Base-by-base conservation (phyloP, 2,329 filamentous ascomycete species). In the Ceratocystis papillata region DNA sequence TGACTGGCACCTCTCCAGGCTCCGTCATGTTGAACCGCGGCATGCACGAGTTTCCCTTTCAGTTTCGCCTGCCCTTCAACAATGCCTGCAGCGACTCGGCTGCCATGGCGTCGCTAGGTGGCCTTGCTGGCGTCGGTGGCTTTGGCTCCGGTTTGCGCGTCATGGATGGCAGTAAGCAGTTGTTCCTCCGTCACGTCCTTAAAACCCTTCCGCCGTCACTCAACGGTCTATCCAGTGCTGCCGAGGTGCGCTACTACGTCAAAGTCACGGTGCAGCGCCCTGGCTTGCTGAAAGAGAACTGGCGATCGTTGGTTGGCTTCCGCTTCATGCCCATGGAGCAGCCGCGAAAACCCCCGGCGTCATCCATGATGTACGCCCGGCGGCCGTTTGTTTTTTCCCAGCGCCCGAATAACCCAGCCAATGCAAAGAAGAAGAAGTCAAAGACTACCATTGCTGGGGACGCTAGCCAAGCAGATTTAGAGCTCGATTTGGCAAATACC, bases 191-290 rank as follows among this genome's bases (percentile, higher is more conserved):
- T 48, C 94, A 99, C 77, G 84, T 94, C 69, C 94, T 88, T 72
- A 85, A 86, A 70, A 96, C 92, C 0, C 79, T 99, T 10, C 94
- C 94, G 4, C 94, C 94, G 0, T 95, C 91, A 3, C 78, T 97
- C 65, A 89, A 83, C n/a, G 90, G 90, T 2, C 92, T 94, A 70
- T 89, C 90, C 0, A 87, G 87, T 41, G 85, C 92, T 74, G 93
- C 92, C 25, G 91, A 96, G 75, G 92, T 97, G 68, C 83, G 87
- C 70, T 99, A 99, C 76, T 99, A 89, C 73, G 82, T 97, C 73
- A 99, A 99, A 75, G 90, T 88, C n/a, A 97, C 94, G 0, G 86
- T 97, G 5, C 89, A 91, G 72, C 81, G 91, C n/a, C 90, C 91
- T 0, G 87, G 88, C 15, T 81, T 96, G 67, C 90, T 95, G 76